A percentile compares a stretch with the other conserved stretches of the same genome.
These are phyloP conservation scores for Arabidopsis suecica DNA, from an alignment of 345 rosid species.

Conservation along the genomic window DNA sequence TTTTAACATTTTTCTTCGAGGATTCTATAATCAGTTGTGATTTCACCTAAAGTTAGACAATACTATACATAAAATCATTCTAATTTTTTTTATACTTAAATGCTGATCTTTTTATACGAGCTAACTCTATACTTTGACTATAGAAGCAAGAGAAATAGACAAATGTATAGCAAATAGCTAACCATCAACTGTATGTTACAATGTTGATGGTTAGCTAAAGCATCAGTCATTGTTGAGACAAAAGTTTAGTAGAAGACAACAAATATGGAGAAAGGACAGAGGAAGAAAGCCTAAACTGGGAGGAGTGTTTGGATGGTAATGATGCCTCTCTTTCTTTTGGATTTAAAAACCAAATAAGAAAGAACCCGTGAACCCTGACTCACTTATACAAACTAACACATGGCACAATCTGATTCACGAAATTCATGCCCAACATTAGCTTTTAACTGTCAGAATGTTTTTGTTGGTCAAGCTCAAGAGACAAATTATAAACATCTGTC, in stretches of 20 bases:
- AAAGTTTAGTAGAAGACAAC: slow-evolving; percentile 24
- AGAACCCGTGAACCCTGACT: slow-evolving; percentile 29
- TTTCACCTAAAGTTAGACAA: background rate
- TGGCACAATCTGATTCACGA: too few relatives aligned
- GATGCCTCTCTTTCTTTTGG: slow-evolving; percentile 5
- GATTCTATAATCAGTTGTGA: background rate
- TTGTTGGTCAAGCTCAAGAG: background rate
- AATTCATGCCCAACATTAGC: too few relatives aligned
- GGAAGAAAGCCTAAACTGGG: slow-evolving; percentile 28
- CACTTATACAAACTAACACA: too few relatives aligned
- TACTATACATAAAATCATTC: background rate
- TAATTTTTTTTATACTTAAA: background rate
- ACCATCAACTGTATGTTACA: background rate
- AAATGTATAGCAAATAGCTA: background rate
- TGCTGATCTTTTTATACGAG: background rate
- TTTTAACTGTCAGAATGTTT: too few relatives aligned
- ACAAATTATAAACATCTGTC: background rate
- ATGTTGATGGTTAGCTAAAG: slow-evolving; percentile 27
- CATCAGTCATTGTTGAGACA: slow-evolving; percentile 22
- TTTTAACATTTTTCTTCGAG: background rate
- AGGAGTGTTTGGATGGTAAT: slow-evolving; percentile 26
- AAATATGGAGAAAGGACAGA: slow-evolving; percentile 10
- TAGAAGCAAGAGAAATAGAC: slow-evolving; percentile 2
- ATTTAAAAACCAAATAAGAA: slow-evolving; percentile 4
- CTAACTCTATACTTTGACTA: background rate